Percentiles rank a stretch among this genome's conserved stretches.
phyloP scores from a whole-genome alignment of 495 filamentous ascomycete species.

The Talaromyces nanjingensis region DNA sequence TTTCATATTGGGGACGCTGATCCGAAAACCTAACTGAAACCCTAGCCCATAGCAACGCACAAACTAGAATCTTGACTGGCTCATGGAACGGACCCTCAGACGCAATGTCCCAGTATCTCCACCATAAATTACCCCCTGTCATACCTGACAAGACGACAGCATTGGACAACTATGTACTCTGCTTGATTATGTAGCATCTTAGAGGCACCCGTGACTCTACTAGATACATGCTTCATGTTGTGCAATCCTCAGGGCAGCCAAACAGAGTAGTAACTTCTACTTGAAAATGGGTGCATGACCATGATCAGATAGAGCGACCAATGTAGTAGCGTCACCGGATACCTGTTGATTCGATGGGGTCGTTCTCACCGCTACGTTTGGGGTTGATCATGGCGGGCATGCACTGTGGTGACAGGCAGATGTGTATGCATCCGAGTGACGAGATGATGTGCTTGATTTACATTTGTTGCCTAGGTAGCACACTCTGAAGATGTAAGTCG shows the following conservation, averaged over 20 bases:
- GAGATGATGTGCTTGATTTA: not conserved
- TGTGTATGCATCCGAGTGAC: not conserved
- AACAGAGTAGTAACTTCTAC: not conserved
- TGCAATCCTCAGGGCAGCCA: not conserved
- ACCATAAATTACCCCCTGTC: not conserved
- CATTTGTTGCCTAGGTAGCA: not conserved
- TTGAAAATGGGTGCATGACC: not conserved
- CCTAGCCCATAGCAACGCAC: not conserved
- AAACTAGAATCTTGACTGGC: not conserved
- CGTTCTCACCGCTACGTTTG: not conserved
- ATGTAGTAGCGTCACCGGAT: not conserved
- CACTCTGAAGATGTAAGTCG: not conserved
- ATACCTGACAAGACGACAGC: not conserved
- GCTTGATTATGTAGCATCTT: not conserved
- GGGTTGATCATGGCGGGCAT: not conserved
- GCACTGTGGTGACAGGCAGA: not conserved
- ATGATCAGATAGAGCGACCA: not conserved
- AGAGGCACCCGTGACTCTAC: not conserved
- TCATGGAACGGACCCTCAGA: not conserved
- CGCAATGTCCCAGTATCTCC: not conserved
- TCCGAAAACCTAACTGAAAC: not conserved
- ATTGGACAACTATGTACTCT: not conserved
- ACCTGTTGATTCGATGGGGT: not conserved
- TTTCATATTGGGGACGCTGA: not conserved
- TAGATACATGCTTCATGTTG: not conserved